Evolutionary conservation across 139 green algal species (phyloP), one percentile per base, ranked within the genome.

Genomic region (Volvox africanus): DNA sequence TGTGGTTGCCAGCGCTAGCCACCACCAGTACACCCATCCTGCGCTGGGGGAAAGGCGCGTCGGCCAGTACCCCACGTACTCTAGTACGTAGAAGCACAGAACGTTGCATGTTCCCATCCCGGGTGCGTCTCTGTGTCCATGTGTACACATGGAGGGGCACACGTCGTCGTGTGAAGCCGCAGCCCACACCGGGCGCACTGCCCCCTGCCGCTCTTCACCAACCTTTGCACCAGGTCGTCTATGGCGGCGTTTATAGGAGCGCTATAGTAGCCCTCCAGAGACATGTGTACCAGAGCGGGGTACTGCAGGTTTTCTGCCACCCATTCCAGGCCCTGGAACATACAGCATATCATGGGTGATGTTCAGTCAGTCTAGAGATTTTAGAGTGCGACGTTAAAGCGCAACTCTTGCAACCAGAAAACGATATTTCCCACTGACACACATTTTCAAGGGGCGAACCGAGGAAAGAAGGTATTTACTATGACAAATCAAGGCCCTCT

Each of bases 211-310:
- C 44, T 55, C 44, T 9, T 55, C 28, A 13, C 80, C 14, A 67
- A 88, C 84, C 37, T 55, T 18, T 71, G 76, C 3, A 96, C 89
- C n/a, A 96, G 62, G 37, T 95, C 44, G 6, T 92, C 88, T 21
- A 97, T 92, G 0, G 95, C 94, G 17, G 91, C 87, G 61, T 97
- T 96, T 50, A 97, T 86, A 0, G 93, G 75, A n/a, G 16, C 80
- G 78, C 88, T 95, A 92, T 85, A 95, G 69, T 69, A 83, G 30
- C 91, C 94, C 84, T 96, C 94, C 32, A 97, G 86, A 19, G 91
- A 95, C 95, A 97, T 96, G 92, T 92, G 94, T 32, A 94, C 94
- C 1, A 97, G 61, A 1, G 95, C 96, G 2, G 96, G 96, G 30
- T 91, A 75, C 78, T 93, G 28, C 26, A 93, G 85, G 91, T 97